phyloP scores from a whole-genome alignment of 2,329 filamentous ascomycete species.

The Diatrype stigma region DNA sequence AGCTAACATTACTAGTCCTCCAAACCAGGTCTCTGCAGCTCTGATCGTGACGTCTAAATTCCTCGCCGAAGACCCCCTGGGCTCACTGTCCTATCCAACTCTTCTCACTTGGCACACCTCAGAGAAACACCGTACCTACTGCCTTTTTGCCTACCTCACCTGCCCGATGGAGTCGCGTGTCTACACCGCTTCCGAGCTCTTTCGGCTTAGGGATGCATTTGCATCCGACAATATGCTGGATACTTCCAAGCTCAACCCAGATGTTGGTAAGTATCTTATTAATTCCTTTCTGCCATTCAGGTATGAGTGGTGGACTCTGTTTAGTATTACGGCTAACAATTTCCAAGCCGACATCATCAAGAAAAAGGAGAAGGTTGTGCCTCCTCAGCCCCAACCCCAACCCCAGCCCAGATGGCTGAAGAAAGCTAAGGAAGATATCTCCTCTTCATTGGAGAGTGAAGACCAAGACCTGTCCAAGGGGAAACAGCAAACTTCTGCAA shows the following conservation, averaged over 20 bases:
- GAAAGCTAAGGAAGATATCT: slow-evolving; percentile 29
- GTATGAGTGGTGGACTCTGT: background rate
- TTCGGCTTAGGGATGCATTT: slow-evolving; percentile 31
- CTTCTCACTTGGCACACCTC: slow-evolving; percentile 35
- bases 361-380: slow-evolving; percentile 14
- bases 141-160: slow-evolving; percentile 36
- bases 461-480: slow-evolving; percentile 34
- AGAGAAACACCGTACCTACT: slow-evolving; percentile 32
- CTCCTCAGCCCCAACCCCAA: slow-evolving; percentile 12
- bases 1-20: slow-evolving; percentile 28
- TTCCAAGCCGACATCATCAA: slow-evolving; percentile 26
- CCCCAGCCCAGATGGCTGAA: slow-evolving; percentile 18
- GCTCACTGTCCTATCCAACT: slow-evolving; percentile 28
- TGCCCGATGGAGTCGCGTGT: slow-evolving; percentile 38
- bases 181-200: slow-evolving; percentile 43
- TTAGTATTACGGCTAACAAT: slow-evolving; percentile 1
- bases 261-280: slow-evolving; percentile 33
- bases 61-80: slow-evolving; percentile 11
- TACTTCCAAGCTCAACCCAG: slow-evolving; percentile 28
- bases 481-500: slow-evolving; percentile 24
- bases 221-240: slow-evolving; percentile 7
- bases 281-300: background rate
- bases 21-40: slow-evolving; percentile 25
- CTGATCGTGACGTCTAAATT: slow-evolving; percentile 22
- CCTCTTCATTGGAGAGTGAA: slow-evolving; percentile 30